Base-by-base conservation (phyloP, 2,329 filamentous ascomycete species). In the Fusarium kyushuense region DNA sequence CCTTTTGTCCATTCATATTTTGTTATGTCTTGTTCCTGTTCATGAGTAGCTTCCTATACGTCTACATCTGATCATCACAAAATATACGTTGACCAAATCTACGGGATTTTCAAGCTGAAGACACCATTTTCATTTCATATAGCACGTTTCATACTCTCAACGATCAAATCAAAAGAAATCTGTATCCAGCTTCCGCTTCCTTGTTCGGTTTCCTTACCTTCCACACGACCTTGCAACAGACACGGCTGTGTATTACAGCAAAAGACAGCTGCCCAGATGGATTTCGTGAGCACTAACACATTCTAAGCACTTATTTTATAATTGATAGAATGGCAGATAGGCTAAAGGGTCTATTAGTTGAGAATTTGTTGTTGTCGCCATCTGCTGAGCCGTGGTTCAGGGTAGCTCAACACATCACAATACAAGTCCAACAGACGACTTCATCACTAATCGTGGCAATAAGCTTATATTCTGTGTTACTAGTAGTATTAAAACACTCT, bases 371-470 rank as follows among this genome's bases (percentile, higher is more conserved):
- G 10, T 3, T 41, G n/a, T 23, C 16, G 17, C 9, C 25, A 3
- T 30, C 12, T 17, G 21, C 29, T 14, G 48, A 19, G 29, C 23
- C 13, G 17, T 29, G 35, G 21, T 58, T 23, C 21, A 64, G 60
- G 58, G 60, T 63, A 63, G 52, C 13, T n/a, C 6, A 19, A 16
- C 3, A 33, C 25, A 41, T 17, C 14, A 35, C 14, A 13, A 23
- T 33, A 16, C 13, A 19, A 23, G 16, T 21, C 30, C 17, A 13
- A 41, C 16, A 17, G 23, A 10, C 10, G 21, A 38, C 21, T 32
- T 32, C 13, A 13, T 13, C 17, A 47, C 38, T 32, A 4, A 17
- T 10, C 21, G 10, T 19, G 17, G 3, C 7, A 12, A 19, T 19
- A 10, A 25, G 6, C 2, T 16, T 45, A 6, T 9, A 10, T 23